Evolutionary conservation across 2,329 filamentous ascomycete genomes (phyloP).

Genomic region (Verticillium dahliae): DNA sequence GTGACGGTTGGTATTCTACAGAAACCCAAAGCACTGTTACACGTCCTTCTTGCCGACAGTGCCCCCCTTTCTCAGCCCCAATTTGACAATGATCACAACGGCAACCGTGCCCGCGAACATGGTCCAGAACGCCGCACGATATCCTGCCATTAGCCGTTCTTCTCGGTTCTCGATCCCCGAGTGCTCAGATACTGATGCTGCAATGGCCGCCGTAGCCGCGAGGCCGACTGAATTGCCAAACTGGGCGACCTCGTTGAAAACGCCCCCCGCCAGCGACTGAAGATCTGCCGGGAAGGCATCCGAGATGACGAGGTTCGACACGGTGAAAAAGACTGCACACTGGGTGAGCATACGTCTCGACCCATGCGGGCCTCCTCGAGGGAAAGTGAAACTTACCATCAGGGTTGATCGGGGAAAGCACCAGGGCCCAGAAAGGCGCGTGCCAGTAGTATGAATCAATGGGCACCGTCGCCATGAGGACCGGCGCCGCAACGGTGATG

Average conservation of each 20-base stretch:
- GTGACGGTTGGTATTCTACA: too few species aligned
- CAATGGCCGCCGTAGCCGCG: conserved; percentile 42
- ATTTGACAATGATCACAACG: conserved; percentile 26
- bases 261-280: conserved; percentile 52
- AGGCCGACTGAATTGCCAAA: conserved; percentile 49
- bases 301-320: conserved; percentile 46
- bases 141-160: conserved; percentile 38
- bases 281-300: conserved; percentile 45
- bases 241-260: conserved; percentile 53
- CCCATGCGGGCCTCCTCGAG: background rate
- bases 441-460: conserved; percentile 45
- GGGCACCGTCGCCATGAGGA: conserved; percentile 47
- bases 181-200: conserved; percentile 24
- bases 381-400: conserved; percentile 19
- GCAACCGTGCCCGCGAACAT: conserved; percentile 37
- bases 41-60: conserved; percentile 39
- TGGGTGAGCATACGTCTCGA: background rate
- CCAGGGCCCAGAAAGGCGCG: conserved; percentile 33
- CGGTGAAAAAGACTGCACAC: conserved; percentile 42
- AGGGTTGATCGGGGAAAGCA: conserved; percentile 35
- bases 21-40: background rate
- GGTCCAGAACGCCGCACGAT: conserved; percentile 46
- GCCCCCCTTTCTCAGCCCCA: conserved; percentile 38
- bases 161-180: background rate
- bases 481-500: conserved; percentile 37